These are phyloP conservation scores for Candida dendrica DNA, from an alignment of 805 yeast species.

Conservation along the genomic window DNA sequence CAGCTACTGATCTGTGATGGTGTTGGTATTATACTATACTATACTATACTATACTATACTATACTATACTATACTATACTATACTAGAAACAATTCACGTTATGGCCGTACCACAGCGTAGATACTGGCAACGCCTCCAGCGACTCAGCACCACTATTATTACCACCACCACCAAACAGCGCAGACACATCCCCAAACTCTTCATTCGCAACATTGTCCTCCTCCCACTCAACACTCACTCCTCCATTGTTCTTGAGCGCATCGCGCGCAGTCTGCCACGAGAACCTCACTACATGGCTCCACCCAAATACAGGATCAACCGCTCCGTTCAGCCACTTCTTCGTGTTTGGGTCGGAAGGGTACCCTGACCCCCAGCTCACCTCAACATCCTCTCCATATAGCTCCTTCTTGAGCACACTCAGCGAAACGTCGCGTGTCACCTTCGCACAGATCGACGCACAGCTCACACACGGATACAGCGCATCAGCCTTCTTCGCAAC, in stretches of 20 bases:
- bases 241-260: constrained; percentile 48
- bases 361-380: constrained; percentile 78
- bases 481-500: constrained; percentile 96
- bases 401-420: constrained; percentile 24
- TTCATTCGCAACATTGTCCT: constrained; percentile 24
- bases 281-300: constrained; percentile 68
- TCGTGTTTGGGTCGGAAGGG: constrained; percentile 87
- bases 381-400: constrained; percentile 19
- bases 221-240: constrained; percentile 54
- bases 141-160: not conserved
- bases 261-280: constrained; percentile 92
- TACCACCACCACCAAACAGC: constrained; percentile 6
- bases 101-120: constrained; percentile 21
- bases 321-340: constrained; percentile 57
- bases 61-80: too few relatives aligned
- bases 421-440: constrained; percentile 81
- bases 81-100: constrained; percentile 8
- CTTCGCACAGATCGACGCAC: constrained; percentile 93
- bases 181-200: constrained; percentile 17
- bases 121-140: constrained; percentile 15
- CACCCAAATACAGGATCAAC: constrained; percentile 82
- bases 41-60: too few relatives aligned
- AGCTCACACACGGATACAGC: constrained; percentile 82
- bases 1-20: too few relatives aligned
- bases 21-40: too few relatives aligned